Conservation (phyloP, 2,329 filamentous ascomycete genomes). For the Didymella exigua region DNA sequence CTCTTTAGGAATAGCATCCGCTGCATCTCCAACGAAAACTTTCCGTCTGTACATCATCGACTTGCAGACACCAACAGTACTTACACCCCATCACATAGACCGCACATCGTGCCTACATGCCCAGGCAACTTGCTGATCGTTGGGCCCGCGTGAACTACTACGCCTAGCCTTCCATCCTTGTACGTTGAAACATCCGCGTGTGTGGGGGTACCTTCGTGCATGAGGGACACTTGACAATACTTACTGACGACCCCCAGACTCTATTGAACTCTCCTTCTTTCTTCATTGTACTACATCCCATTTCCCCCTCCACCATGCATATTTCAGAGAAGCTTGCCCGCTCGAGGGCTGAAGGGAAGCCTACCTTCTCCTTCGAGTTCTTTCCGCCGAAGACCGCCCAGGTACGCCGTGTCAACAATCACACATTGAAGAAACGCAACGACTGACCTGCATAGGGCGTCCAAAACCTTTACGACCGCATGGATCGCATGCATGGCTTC, state of each 20-base stretch:
- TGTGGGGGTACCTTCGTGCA: slow-evolving; percentile 25
- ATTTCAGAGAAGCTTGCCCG: slow-evolving; percentile 90
- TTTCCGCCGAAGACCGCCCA: slow-evolving; percentile 97
- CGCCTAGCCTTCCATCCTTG: slow-evolving; percentile 42
- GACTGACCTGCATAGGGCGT: slow-evolving; percentile 66
- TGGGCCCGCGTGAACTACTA: slow-evolving; percentile 55
- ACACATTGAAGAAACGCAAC: neutral
- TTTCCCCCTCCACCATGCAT: slow-evolving; percentile 72
- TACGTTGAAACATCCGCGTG: neutral
- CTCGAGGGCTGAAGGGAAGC: slow-evolving; percentile 75
- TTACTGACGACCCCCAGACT: slow-evolving; percentile 1
- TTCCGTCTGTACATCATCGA: slow-evolving; percentile 17
- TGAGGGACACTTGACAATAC: slow-evolving; percentile 3
- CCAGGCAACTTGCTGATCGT: slow-evolving; percentile 58
- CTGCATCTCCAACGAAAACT: slow-evolving; percentile 24
- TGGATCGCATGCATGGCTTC: slow-evolving; percentile 97
- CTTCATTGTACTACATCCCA: neutral
- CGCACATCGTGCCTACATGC: slow-evolving; percentile 52
- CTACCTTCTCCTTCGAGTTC: slow-evolving; percentile 98
- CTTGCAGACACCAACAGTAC: neutral
- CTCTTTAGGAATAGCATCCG: neutral
- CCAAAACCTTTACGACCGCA: slow-evolving; percentile 98
- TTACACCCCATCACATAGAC: slow-evolving; percentile 15
- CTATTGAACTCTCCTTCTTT: slow-evolving; percentile 3
- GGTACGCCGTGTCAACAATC: slow-evolving; percentile 35